Conservation (phyloP, 2,329 filamentous ascomycete genomes). For the Sphaceloma murrayae region DNA sequence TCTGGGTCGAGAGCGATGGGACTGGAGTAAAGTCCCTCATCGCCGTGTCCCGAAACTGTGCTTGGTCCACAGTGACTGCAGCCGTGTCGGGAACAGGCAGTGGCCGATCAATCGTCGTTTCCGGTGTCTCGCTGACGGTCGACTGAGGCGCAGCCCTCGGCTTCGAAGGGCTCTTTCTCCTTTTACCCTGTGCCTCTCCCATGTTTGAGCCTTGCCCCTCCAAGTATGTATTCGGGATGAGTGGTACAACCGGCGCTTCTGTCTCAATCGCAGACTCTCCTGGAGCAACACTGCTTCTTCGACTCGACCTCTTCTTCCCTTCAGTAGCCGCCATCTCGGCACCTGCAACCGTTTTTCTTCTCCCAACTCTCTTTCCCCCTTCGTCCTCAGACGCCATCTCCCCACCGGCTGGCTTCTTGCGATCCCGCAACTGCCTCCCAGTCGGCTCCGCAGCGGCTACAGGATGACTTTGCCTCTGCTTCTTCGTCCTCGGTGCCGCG, state of each 20-base stretch:
- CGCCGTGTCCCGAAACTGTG: not conserved
- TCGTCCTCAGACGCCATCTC: conserved; percentile 28
- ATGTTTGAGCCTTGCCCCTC: not conserved
- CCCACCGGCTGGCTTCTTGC: conserved; percentile 48
- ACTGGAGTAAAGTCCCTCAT: not conserved
- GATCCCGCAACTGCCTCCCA: conserved; percentile 65
- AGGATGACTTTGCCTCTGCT: conserved; percentile 51
- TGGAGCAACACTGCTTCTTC: conserved; percentile 26
- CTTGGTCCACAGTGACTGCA: too few species aligned
- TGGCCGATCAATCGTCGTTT: too few species aligned
- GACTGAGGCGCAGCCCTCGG: too few species aligned
- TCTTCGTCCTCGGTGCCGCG: conserved; percentile 46
- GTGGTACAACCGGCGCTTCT: conserved; percentile 1
- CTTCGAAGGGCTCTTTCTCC: conserved; percentile 9
- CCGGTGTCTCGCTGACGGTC: too few species aligned
- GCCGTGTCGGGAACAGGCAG: not conserved
- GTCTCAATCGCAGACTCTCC: not conserved
- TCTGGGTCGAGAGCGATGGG: conserved; percentile 16
- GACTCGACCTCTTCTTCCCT: conserved; percentile 21
- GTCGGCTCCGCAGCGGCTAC: conserved; percentile 40
- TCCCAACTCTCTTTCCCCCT: not conserved
- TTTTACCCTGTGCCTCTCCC: too few species aligned
- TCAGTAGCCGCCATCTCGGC: too few species aligned
- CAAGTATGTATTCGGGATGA: not conserved
- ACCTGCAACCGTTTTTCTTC: conserved; percentile 19